Base-by-base conservation (phyloP, 495 filamentous ascomycete genomes). In the Cladorrhinum samala region DNA sequence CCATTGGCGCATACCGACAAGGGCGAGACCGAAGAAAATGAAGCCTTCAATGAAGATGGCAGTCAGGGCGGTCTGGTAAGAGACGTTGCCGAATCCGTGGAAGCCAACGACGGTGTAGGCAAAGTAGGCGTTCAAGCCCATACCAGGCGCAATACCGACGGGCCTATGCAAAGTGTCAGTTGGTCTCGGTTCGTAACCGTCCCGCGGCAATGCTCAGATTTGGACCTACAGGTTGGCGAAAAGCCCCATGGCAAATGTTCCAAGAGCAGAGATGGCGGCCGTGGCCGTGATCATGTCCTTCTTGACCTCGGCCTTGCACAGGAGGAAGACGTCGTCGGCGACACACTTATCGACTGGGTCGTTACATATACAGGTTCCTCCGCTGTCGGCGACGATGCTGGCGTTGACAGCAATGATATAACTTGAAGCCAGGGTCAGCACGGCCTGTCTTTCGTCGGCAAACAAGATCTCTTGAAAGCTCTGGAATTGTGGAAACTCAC, bases 111-210 rank as follows among this genome's bases (percentile, higher is more conserved):
- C 87, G 23, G 86, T 87, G 63, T 86, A 92, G 9, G 88, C 78
- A 52, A 92, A 91, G 64, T 91, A 91, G 2, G 87, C 87, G 61
- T 92, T 92, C 50, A 92, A 56, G 14, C 88, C 88, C 87, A 91
- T 89, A 24, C 88, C 88, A 11, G 88, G 88, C 3, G 87, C 88
- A 46, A 91, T 71, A 5, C 82, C 83, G 44, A 92, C 84, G 2
- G 88, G 88, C 56, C 84, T 80, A 50, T 71, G 18, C 20, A 1
- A 13, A 24, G 18, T 38, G 55, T 62, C 46, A 45, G 49, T 47
- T 14, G 30, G 24, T 45, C 40, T 14, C 36, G 18, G 25, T 11
- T 40, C n/a, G 16, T 50, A 36, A 57, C 37, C 47, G 21, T 43
- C 17, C 25, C 14, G 9, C 25, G 9, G 6, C 16, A 19, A 14